Percentiles rank a stretch among this genome's conserved stretches.
Evolutionary conservation across 345 rosid species (phyloP).

Genomic region (Linum trigynum): DNA sequence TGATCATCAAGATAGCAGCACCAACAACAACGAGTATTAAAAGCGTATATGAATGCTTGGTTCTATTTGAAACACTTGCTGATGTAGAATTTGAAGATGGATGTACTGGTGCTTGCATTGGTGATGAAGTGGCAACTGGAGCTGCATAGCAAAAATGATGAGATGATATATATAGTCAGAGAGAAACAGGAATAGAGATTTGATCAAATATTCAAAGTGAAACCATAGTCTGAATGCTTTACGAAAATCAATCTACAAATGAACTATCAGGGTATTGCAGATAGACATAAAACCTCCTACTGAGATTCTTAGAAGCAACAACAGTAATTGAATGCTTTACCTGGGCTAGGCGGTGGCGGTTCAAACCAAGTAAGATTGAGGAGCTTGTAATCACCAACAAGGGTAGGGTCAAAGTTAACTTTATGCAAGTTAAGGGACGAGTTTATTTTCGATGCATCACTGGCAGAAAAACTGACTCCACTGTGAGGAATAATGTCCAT

Average conservation of each 20-base stretch:
- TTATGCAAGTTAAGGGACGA: slow-evolving; percentile 58
- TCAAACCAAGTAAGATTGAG: slow-evolving; percentile 83
- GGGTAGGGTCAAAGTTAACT: slow-evolving; percentile 52
- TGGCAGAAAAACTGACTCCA: slow-evolving; percentile 68
- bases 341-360: slow-evolving; percentile 67
- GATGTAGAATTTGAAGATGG: slow-evolving; percentile 36
- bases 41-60: slow-evolving; percentile 39
- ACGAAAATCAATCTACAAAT: too few species aligned
- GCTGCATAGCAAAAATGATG: slow-evolving; percentile 39
- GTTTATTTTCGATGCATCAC: slow-evolving; percentile 65
- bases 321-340: slow-evolving; percentile 29
- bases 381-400: slow-evolving; percentile 79
- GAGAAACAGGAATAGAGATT: neutral
- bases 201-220: neutral
- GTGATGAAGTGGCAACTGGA: slow-evolving; percentile 50
- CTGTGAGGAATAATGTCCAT: slow-evolving; percentile 87
- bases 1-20: slow-evolving; percentile 47
- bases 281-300: neutral
- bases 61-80: slow-evolving; percentile 32
- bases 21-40: slow-evolving; percentile 55
- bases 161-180: slow-evolving; percentile 8
- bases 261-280: slow-evolving; percentile 3
- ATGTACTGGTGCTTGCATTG: slow-evolving; percentile 39
- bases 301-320: slow-evolving; percentile 2
- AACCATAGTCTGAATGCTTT: too few species aligned